Conservation (phyloP, 2,329 filamentous ascomycete species). For the Orbilia brochopaga region DNA sequence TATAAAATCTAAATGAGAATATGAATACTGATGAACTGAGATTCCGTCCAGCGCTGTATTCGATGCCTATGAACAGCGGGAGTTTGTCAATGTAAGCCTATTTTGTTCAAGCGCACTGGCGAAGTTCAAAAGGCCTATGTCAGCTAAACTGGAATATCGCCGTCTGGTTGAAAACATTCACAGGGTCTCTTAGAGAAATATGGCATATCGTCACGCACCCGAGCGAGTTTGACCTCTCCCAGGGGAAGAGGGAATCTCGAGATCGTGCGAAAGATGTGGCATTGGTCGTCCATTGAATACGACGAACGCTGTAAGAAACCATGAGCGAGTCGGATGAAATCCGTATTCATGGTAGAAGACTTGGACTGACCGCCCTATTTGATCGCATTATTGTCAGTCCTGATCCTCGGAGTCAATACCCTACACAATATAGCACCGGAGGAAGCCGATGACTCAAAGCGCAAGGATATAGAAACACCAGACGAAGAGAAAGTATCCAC, state of each 20-base stretch:
- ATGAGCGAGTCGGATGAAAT: neutral
- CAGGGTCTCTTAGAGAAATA: constrained; percentile 33
- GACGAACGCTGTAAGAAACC: constrained; percentile 36
- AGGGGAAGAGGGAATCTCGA: constrained; percentile 40
- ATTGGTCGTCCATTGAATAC: constrained; percentile 48
- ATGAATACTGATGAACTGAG: neutral
- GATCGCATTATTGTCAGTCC: constrained; percentile 7
- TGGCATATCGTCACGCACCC: constrained; percentile 32
- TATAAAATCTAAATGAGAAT: neutral
- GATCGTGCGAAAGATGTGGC: constrained; percentile 49
- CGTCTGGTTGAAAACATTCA: neutral
- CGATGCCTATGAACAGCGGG: constrained; percentile 39
- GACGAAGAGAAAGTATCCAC: constrained; percentile 11
- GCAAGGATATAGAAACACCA: neutral
- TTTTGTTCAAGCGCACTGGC: neutral
- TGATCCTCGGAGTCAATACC: constrained; percentile 37
- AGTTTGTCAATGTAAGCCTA: constrained; percentile 30
- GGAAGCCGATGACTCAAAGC: constrained; percentile 5
- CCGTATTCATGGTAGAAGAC: neutral
- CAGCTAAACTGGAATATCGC: neutral
- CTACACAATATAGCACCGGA: constrained; percentile 33
- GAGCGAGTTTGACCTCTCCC: constrained; percentile 37
- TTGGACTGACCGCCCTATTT: neutral
- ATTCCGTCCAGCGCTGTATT: constrained; percentile 29
- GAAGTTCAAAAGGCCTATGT: neutral